Base-by-base conservation (phyloP, 495 filamentous ascomycete species). In the Penicillium maclennaniae region DNA sequence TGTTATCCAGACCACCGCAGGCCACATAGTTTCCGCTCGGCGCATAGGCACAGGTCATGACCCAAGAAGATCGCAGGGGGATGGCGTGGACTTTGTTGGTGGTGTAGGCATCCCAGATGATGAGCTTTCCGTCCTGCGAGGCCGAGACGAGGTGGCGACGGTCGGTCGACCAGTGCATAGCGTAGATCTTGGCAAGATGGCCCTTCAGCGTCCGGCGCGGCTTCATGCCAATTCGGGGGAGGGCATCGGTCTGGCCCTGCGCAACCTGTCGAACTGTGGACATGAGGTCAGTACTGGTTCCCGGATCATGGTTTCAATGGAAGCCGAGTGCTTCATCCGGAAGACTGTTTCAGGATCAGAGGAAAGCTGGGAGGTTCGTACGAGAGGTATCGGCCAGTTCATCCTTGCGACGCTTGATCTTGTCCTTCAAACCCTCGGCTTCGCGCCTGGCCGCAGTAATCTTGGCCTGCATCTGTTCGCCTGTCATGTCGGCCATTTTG, bases 141-240 rank as follows among this genome's bases (percentile, higher is more conserved):
- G 93, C 93, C 8, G 93, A 98, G 37, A 98, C 93, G 51, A 98
- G 83, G 74, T 97, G 95, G 72, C 93, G 88, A 65, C 93, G 86
- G 75, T 98, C 93, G 54, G 95, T 98, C 17, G 95, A 97, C 93
- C 93, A 98, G 77, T 98, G 95, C 93, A 98, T 98, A 56, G 93
- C 91, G 73, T 98, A 98, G 59, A 98, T 98, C 77, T 98, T 98
- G 50, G 93, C 93, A 28, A 98, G 76, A 82, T 98, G 93, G 43
- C 93, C 93, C 77, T 97, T 97, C 52, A 98, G 76, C 31, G 91
- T 95, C 67, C 89, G 88, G 72, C 92, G 91, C 53, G 91, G 86
- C 79, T 89, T 95, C 93, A 98, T 97, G 63, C 88, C 87, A 65
- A 92, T 92, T 65, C 87, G 86, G 45, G 92, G 95, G 61, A 98